Evolutionary conservation across 2,329 filamentous ascomycete genomes (phyloP), one percentile per base, ranked within the genome.

Genomic region (Xylaria polymorpha): DNA sequence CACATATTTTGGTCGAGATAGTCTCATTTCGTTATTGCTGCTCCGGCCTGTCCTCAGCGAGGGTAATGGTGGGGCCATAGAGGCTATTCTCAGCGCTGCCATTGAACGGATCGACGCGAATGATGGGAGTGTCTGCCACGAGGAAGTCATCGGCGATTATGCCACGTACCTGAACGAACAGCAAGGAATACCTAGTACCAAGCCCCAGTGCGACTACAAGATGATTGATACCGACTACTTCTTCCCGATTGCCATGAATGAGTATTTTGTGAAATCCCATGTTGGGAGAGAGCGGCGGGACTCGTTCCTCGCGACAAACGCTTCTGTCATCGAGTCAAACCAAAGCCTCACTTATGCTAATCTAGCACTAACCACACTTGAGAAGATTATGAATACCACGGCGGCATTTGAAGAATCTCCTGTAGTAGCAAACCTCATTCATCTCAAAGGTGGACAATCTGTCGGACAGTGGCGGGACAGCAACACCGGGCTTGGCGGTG

Each of bases 1-100:
- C 53, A 91, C 89, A 0, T 91, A 91, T 74, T 91, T 91, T 78
- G 89, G 88, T 0, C 84, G 89, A 12, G 89, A 92, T 74, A 88
- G 85, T 69, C 88, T 91, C 83, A 89, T 91, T 46, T 82, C 87
- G 0, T 80, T 86, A 15, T 81, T 91, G 0, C 79, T 91, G 0
- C 79, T 91, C 37, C 84, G 88, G 66, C 84, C 87, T 0, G 81
- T 91, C 0, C 79, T 91, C 1, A 89, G 86, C 60, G 80, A 83
- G 51, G 87, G 87, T 0, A 79, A 86, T 44, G 84, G 80, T 0
- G 84, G 87, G 3, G 84, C 87, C 0, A 81, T 89, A 15, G 89
- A 91, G 75, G 88, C 89, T 3, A 87, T 90, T 1, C 86, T 91
- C 22, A 82, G 83, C 0, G 85, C 87, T 1, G 87, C 90, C 0